Percentiles rank a stretch among this genome's conserved stretches.
Evolutionary conservation across 78 protist species (phyloP).

Genomic region (Chrysochromulina tobinii): DNA sequence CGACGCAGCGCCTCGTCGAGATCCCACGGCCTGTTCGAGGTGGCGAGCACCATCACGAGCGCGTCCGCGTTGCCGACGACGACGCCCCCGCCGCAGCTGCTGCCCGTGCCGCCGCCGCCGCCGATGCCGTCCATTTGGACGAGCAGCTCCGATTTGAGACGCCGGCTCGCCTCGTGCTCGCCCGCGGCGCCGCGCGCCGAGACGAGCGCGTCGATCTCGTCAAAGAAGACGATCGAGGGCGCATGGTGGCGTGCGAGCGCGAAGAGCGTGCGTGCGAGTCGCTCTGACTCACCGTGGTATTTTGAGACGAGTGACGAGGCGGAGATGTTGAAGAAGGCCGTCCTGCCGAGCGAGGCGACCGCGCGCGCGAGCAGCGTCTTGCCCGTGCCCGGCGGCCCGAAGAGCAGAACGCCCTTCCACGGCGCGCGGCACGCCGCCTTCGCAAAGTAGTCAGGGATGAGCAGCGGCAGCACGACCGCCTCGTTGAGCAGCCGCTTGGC

Average conservation of each 20-base stretch:
- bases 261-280: slow-evolving; percentile 31
- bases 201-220: slow-evolving; percentile 34
- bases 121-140: slow-evolving; percentile 64
- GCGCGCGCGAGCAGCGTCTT: slow-evolving; percentile 82
- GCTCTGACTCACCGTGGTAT: slow-evolving; percentile 55
- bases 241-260: slow-evolving; percentile 13
- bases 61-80: neutral
- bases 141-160: slow-evolving; percentile 62
- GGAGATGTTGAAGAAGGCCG: slow-evolving; percentile 26
- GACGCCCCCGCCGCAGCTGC: neutral
- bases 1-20: slow-evolving; percentile 80
- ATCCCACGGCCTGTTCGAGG: slow-evolving; percentile 74
- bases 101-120: neutral
- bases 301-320: slow-evolving; percentile 41
- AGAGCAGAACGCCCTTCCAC: slow-evolving; percentile 85
- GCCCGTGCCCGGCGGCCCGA: slow-evolving; percentile 71
- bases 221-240: slow-evolving; percentile 48
- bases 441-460: neutral
- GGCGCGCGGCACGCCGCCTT: slow-evolving; percentile 51
- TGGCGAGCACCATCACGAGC: slow-evolving; percentile 66
- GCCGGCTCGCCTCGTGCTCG: slow-evolving; percentile 68
- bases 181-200: slow-evolving; percentile 46
- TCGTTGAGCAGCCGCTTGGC: slow-evolving; percentile 40
- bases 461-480: slow-evolving; percentile 35
- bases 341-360: slow-evolving; percentile 72